Percentiles rank a stretch among this genome's conserved stretches.
These are phyloP conservation scores for Aspergillus viridinutans DNA, from an alignment of 2,329 filamentous ascomycete species.

Conservation along the genomic window DNA sequence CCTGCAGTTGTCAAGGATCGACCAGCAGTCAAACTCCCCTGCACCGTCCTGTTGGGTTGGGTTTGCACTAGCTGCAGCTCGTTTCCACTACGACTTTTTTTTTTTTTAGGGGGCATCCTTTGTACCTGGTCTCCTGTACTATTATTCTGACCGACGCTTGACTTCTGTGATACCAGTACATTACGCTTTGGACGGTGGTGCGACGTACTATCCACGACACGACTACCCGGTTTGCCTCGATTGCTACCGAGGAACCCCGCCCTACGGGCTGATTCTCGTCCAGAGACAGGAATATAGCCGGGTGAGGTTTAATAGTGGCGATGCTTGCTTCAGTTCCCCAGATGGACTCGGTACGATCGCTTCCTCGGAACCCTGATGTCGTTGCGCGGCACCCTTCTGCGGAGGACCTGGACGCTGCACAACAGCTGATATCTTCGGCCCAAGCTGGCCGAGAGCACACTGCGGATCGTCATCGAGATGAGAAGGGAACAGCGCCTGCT, in stretches of 20 bases:
- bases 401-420: constrained; percentile 46
- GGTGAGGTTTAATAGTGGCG: constrained; percentile 14
- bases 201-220: constrained; percentile 19
- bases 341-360: constrained; percentile 35
- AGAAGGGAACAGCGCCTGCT: constrained; percentile 8
- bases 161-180: constrained; percentile 30
- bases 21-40: constrained; percentile 10
- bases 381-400: constrained; percentile 42
- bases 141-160: constrained; percentile 36
- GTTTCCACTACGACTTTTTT: constrained; percentile 15
- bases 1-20: constrained; percentile 12
- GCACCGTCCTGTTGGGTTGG: constrained; percentile 14
- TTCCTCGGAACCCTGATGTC: constrained; percentile 26
- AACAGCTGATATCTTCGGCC: constrained; percentile 46
- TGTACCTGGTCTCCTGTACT: constrained; percentile 17
- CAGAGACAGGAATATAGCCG: not conserved
- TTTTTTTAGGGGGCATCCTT: constrained; percentile 12
- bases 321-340: constrained; percentile 36
- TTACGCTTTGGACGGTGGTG: constrained; percentile 29
- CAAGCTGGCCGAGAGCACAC: constrained; percentile 39
- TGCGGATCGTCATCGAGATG: constrained; percentile 24
- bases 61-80: constrained; percentile 23
- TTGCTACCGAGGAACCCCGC: constrained; percentile 10
- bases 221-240: constrained; percentile 12
- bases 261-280: constrained; percentile 6